phyloP scores from a whole-genome alignment of 495 filamentous ascomycete species.

The Xylona heveae region DNA sequence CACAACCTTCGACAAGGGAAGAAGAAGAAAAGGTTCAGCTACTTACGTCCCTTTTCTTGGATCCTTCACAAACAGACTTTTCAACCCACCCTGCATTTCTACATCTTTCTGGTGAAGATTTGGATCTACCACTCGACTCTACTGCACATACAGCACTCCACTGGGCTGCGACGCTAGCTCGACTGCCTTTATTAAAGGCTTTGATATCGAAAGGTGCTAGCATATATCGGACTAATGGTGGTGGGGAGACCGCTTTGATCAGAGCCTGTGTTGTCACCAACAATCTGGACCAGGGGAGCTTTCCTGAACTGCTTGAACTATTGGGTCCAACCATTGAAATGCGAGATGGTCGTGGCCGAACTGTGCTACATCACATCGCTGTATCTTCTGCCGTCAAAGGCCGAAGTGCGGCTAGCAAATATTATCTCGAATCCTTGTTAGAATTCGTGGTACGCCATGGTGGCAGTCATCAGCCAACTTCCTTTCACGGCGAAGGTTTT shows the following conservation, averaged over 20 bases:
- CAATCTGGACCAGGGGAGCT: constrained; percentile 63
- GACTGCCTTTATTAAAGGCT: constrained; percentile 54
- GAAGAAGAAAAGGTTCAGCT: constrained; percentile 54
- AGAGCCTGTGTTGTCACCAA: constrained; percentile 75
- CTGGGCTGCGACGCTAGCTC: constrained; percentile 93
- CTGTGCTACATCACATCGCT: constrained; percentile 88
- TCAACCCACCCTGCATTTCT: constrained; percentile 39
- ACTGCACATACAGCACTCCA: constrained; percentile 78
- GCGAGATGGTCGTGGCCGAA: constrained; percentile 69
- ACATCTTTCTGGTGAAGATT: constrained; percentile 55
- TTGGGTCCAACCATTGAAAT: constrained; percentile 82
- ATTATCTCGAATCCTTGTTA: constrained; percentile 80
- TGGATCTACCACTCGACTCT: constrained; percentile 76
- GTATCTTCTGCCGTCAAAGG: constrained; percentile 86
- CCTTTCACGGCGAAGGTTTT: constrained; percentile 5
- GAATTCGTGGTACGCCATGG: constrained; percentile 74
- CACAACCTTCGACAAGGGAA: constrained; percentile 39
- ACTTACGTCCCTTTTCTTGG: constrained; percentile 74
- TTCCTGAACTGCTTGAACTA: constrained; percentile 68
- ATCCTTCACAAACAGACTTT: constrained; percentile 41
- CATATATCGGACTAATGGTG: constrained; percentile 67
- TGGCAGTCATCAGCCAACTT: constrained; percentile 36
- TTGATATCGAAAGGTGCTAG: constrained; percentile 66
- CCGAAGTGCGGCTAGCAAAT: constrained; percentile 60
- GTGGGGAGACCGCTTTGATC: constrained; percentile 81